These are phyloP conservation scores for Cruciata laevipes DNA, from an alignment of 257 asterid genomes.

Conservation along the genomic window DNA sequence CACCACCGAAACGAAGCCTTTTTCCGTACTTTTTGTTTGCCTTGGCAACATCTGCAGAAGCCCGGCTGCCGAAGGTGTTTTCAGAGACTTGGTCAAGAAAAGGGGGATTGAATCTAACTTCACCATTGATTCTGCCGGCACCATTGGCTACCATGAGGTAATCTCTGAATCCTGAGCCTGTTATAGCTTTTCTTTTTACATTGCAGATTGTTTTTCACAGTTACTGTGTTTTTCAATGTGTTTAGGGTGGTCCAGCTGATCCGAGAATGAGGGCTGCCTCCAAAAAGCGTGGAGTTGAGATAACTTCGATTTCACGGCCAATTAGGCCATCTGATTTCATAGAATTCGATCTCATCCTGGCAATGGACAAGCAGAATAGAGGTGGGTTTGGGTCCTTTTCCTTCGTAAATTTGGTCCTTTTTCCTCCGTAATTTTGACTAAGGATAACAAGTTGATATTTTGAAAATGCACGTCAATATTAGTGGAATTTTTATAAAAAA, in stretches of 20 bases:
- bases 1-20: constrained; percentile 41
- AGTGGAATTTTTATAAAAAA: too few species aligned
- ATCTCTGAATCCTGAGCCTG: too few species aligned
- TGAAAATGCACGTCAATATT: too few species aligned
- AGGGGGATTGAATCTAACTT: constrained; percentile 54
- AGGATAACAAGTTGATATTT: not conserved
- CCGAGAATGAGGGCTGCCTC: constrained; percentile 94
- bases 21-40: constrained; percentile 78
- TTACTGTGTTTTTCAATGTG: constrained; percentile 9
- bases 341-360: constrained; percentile 90
- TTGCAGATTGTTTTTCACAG: not conserved
- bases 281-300: constrained; percentile 76
- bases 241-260: constrained; percentile 83
- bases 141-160: constrained; percentile 85
- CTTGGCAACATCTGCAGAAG: constrained; percentile 96
- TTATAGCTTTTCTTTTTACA: not conserved
- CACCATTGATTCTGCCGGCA: constrained; percentile 88
- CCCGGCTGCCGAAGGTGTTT: constrained; percentile 98
- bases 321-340: constrained; percentile 70
- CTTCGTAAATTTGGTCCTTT: not conserved
- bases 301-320: constrained; percentile 81
- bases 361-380: constrained; percentile 87
- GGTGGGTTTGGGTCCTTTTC: constrained; percentile 31
- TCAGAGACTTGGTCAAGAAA: constrained; percentile 56
- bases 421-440: not conserved